Conservation (phyloP, 2,329 filamentous ascomycete genomes). For the Arthroderma uncinatum region DNA sequence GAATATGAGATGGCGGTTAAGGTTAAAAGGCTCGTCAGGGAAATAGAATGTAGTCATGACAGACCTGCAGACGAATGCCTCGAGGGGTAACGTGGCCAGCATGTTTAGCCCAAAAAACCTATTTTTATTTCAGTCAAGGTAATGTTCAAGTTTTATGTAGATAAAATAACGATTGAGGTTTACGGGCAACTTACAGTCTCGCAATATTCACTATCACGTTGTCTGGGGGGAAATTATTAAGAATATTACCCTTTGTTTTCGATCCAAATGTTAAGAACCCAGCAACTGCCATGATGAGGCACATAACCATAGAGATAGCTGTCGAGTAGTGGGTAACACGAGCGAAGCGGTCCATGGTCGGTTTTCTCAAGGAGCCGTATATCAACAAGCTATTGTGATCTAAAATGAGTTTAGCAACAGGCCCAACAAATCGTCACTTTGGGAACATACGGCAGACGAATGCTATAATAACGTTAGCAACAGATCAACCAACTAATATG, state of each 20-base stretch:
- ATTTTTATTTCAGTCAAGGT: neutral
- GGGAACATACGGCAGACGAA: conserved; percentile 52
- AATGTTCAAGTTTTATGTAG: neutral
- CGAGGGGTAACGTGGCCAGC: conserved; percentile 90
- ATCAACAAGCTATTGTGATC: conserved; percentile 96
- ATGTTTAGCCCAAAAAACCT: conserved; percentile 94
- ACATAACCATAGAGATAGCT: conserved; percentile 79
- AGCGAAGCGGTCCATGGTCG: conserved; percentile 90
- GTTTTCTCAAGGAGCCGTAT: conserved; percentile 86
- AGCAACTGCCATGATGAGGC: conserved; percentile 72
- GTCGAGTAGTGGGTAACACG: conserved; percentile 91
- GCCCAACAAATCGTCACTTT: conserved; percentile 1
- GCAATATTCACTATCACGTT: conserved; percentile 93
- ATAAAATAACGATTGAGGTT: neutral
- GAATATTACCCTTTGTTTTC: conserved; percentile 82
- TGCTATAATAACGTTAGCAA: conserved; percentile 36
- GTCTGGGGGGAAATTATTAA: conserved; percentile 91
- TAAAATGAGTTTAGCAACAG: conserved; percentile 20
- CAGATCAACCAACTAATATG: neutral
- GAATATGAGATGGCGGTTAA: conserved; percentile 74
- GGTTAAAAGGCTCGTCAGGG: conserved; percentile 62
- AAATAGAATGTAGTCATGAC: conserved; percentile 86
- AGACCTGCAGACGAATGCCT: conserved; percentile 94
- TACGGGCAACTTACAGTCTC: conserved; percentile 47
- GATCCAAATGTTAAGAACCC: conserved; percentile 92